A percentile compares a stretch with the other conserved stretches of the same genome.
Evolutionary conservation across 305 asterid genomes (phyloP).

Genomic region (Fraxinus xanthoxyloides): DNA sequence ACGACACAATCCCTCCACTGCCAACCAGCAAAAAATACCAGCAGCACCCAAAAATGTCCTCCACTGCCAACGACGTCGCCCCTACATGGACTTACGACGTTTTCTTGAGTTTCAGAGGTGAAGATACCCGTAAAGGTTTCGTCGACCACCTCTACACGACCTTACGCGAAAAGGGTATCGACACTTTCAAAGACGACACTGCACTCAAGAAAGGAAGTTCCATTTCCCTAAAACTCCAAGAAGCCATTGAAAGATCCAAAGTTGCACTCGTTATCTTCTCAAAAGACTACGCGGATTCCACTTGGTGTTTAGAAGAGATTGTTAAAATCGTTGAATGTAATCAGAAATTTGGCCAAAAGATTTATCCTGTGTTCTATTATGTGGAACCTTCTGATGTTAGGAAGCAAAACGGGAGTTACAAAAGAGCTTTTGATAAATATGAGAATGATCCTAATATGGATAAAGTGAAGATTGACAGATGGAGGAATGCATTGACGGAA

Average conservation of each 20-base stretch:
- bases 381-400: slow-evolving; percentile 20
- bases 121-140: slow-evolving; percentile 12
- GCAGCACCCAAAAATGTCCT: not conserved
- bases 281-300: slow-evolving; percentile 19
- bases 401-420: not conserved
- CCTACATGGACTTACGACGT: not conserved
- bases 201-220: slow-evolving; percentile 3
- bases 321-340: slow-evolving; percentile 8
- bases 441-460: not conserved
- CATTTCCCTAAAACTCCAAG: not conserved
- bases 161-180: slow-evolving; percentile 7
- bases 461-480: not conserved
- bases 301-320: slow-evolving; percentile 15
- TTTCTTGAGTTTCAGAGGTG: slow-evolving; percentile 13
- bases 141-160: slow-evolving; percentile 13
- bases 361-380: slow-evolving; percentile 14
- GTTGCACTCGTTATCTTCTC: slow-evolving; percentile 18
- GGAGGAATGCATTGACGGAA: slow-evolving; percentile 13
- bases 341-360: not conserved
- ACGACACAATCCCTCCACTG: too few species aligned
- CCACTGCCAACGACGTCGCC: not conserved
- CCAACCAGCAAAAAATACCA: not conserved
- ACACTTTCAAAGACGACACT: slow-evolving; percentile 11
- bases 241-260: slow-evolving; percentile 5
- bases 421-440: slow-evolving; percentile 1